Evolutionary conservation across 805 yeast genomes (phyloP).

Genomic region (Barnettozyma sp.): DNA sequence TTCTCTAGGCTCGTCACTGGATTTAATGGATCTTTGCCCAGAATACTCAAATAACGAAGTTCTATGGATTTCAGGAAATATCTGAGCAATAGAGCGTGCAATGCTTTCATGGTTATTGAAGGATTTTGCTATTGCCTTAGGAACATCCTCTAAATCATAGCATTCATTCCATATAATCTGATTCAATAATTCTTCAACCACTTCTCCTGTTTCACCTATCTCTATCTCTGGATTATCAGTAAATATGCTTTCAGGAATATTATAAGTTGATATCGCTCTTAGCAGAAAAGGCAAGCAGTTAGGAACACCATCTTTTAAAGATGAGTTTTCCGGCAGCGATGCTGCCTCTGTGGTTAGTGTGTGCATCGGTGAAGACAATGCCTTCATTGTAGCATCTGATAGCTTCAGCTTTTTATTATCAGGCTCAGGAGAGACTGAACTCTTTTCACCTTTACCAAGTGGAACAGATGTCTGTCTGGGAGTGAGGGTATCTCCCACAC

Average conservation of each 20-base stretch:
- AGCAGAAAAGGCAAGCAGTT: slow-evolving; percentile 65
- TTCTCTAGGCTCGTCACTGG: background rate
- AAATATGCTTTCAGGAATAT: slow-evolving; percentile 52
- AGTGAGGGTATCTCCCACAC: background rate
- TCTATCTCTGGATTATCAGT: slow-evolving; percentile 30
- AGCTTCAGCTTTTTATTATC: slow-evolving; percentile 15
- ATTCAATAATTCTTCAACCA: slow-evolving; percentile 28
- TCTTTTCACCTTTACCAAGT: slow-evolving; percentile 3
- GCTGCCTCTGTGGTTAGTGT: background rate
- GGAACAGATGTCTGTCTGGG: background rate
- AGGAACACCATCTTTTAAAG: slow-evolving; percentile 38
- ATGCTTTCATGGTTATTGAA: slow-evolving; percentile 16
- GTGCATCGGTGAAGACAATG: slow-evolving; percentile 3
- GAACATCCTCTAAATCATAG: slow-evolving; percentile 13
- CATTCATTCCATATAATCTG: slow-evolving; percentile 24
- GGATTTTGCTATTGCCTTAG: slow-evolving; percentile 1
- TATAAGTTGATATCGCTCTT: slow-evolving; percentile 53
- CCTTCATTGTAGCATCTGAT: slow-evolving; percentile 6
- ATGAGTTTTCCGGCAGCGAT: slow-evolving; percentile 5
- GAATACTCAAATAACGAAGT: slow-evolving; percentile 18
- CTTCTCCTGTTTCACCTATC: slow-evolving; percentile 13
- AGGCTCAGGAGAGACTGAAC: slow-evolving; percentile 14
- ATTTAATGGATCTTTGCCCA: slow-evolving; percentile 6
- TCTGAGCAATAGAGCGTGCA: slow-evolving; percentile 23
- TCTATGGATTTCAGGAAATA: slow-evolving; percentile 23